Base-by-base conservation (phyloP, 1,284 basidiomycete species). In the Ustilago loliicola region DNA sequence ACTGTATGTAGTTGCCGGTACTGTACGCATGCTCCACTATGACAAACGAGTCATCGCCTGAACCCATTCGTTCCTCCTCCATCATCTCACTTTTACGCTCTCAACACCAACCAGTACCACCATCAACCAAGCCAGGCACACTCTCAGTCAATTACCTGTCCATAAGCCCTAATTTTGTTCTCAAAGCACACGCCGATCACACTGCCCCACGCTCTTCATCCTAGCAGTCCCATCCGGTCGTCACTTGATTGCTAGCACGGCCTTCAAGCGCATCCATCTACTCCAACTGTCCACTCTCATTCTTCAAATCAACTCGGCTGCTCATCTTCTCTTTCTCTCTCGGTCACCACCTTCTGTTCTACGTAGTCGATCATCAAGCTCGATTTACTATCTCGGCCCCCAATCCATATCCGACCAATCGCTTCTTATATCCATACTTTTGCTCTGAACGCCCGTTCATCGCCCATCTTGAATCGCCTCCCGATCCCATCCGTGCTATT, bases 11-110 rank as follows among this genome's bases (percentile, higher is more conserved):
- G 15, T 10, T 38, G 36, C 36, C 36, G 36, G 36, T 38, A n/a
- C n/a, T n/a, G n/a, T 36, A 45, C n/a, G n/a, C 42, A 45, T 23
- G n/a, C 42, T 45, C 42, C 32, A 29, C 38, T 29, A 57, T 57
- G 38, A 57, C 21, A 38, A 38, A 57, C 55, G 42, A 38, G 53
- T 34, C 53, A 55, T 38, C 17, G 15, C 30, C 27, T 15, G 5
- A 9, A 19, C 19, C 15, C 9, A 19, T 32, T 45, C 27, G 25
- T 19, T 29, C 23, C 9, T 40, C 54, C 8, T 15, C 15, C 38
- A 56, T 42, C 38, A 25, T 36, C 38, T 17, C 55, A 42, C 38
- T n/a, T n/a, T n/a, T 7, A 45, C 19, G 42, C 42, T 45, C 42
- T 45, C 42, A 21, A 45, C 11, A 8, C 30, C 17, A 32, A 29